Conservation (phyloP, 2,329 filamentous ascomycete genomes). For the Exophiala viscosa region DNA sequence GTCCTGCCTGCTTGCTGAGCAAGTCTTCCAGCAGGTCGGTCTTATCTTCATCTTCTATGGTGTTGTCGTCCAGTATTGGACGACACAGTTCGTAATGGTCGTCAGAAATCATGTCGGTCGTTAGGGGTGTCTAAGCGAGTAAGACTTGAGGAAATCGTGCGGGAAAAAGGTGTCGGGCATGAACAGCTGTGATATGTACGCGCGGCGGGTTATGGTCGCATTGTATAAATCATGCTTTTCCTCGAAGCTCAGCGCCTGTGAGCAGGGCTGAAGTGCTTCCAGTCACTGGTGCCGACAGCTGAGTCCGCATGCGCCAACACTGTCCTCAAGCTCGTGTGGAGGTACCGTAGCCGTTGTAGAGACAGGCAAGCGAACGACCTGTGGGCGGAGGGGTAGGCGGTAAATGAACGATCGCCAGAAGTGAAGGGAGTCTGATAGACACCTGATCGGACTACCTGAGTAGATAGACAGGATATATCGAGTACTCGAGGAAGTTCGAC, state of each 20-base stretch:
- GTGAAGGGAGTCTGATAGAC: too few relatives aligned
- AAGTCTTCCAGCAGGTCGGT: slow-evolving; percentile 86
- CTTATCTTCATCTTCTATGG: slow-evolving; percentile 90
- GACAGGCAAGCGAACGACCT: too few relatives aligned
- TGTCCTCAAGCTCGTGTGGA: too few relatives aligned
- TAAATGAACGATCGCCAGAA: too few relatives aligned
- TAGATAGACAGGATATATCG: too few relatives aligned
- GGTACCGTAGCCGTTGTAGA: too few relatives aligned
- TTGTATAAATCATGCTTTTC: too few relatives aligned
- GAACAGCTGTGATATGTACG: slow-evolving; percentile 5
- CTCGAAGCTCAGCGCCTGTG: background rate
- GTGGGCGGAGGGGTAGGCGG: too few relatives aligned
- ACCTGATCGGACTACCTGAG: too few relatives aligned
- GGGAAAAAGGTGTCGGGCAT: slow-evolving; percentile 6
- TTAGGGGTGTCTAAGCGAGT: slow-evolving; percentile 10
- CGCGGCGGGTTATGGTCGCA: background rate
- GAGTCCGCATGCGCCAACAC: too few relatives aligned
- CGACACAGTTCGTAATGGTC: slow-evolving; percentile 88
- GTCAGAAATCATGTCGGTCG: slow-evolving; percentile 74
- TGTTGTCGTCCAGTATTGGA: slow-evolving; percentile 76
- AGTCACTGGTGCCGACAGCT: too few relatives aligned
- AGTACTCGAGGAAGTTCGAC: too few relatives aligned
- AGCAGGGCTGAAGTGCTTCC: background rate
- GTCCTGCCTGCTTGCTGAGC: slow-evolving; percentile 70
- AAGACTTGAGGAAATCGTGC: background rate